Percentiles rank a stretch among this genome's conserved stretches.
Conservation (phyloP, 352 stramenopile species). For the Phytophthora lateralis region DNA sequence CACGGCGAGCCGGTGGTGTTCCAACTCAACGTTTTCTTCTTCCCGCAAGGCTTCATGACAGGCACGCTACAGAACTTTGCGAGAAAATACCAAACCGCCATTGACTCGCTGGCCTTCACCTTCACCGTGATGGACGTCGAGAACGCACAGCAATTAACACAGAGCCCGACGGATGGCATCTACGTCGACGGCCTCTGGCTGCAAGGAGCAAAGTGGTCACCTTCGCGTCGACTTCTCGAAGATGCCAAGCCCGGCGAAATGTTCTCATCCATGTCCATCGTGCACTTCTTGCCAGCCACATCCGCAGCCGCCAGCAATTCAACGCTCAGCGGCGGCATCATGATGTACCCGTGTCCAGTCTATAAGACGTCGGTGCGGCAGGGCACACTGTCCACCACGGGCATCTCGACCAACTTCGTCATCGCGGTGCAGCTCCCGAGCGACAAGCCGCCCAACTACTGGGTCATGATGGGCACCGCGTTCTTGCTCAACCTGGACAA, state of each 20-base stretch:
- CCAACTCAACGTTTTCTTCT: constrained; percentile 94
- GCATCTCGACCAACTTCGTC: constrained; percentile 95
- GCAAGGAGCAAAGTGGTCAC: constrained; percentile 90
- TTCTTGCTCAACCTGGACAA: constrained; percentile 93
- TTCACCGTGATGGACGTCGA: constrained; percentile 85
- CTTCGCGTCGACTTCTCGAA: constrained; percentile 61
- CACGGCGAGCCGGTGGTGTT: constrained; percentile 93
- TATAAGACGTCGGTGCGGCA: constrained; percentile 95
- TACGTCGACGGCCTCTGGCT: constrained; percentile 92
- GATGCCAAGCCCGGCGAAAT: constrained; percentile 92
- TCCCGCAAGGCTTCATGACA: constrained; percentile 97
- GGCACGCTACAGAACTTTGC: constrained; percentile 95
- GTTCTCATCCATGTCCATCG: constrained; percentile 90
- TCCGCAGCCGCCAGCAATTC: constrained; percentile 43
- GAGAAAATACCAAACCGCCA: constrained; percentile 94
- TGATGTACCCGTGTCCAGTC: constrained; percentile 91
- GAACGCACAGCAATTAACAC: constrained; percentile 51
- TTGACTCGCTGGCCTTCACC: constrained; percentile 94
- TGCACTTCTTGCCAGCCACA: constrained; percentile 91
- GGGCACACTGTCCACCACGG: constrained; percentile 91
- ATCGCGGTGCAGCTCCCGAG: constrained; percentile 92
- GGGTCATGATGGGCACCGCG: constrained; percentile 93
- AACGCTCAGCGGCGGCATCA: constrained; percentile 5
- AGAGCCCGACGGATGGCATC: constrained; percentile 90
- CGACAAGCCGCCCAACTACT: constrained; percentile 83